phyloP scores from a whole-genome alignment of 2,329 filamentous ascomycete species.

The Acrocalymma vagum region DNA sequence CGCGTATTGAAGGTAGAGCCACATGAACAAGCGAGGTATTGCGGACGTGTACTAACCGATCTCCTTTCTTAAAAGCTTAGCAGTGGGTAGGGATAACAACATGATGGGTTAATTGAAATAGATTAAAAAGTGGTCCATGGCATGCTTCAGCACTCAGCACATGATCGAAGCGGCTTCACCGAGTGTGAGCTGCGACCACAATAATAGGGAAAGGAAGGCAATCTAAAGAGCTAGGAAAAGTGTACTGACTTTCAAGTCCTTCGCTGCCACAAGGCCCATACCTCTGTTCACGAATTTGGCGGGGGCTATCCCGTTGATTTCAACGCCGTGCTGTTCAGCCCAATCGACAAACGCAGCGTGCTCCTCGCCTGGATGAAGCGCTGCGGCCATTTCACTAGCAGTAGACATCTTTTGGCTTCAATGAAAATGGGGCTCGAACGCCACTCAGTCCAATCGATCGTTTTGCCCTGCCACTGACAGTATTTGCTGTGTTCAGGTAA shows the following conservation, averaged over 20 bases:
- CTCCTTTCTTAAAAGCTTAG: constrained; percentile 59
- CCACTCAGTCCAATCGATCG: constrained; percentile 1
- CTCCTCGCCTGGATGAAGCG: constrained; percentile 45
- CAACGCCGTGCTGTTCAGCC: constrained; percentile 71
- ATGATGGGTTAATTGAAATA: no score
- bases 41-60: constrained; percentile 72
- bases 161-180: no score
- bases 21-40: constrained; percentile 68
- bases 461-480: no score
- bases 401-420: no score
- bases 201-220: no score
- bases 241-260: constrained; percentile 67
- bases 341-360: constrained; percentile 71
- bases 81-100: neutral
- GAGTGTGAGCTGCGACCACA: no score
- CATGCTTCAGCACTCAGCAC: no score
- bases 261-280: constrained; percentile 78
- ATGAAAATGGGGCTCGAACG: no score
- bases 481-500: no score
- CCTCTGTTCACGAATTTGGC: constrained; percentile 75
- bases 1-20: constrained; percentile 62
- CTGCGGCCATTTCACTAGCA: no score
- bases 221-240: no score
- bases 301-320: constrained; percentile 72
- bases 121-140: no score